These are phyloP conservation scores for Penicillium lividum DNA, from an alignment of 495 filamentous ascomycete genomes.

Conservation along the genomic window DNA sequence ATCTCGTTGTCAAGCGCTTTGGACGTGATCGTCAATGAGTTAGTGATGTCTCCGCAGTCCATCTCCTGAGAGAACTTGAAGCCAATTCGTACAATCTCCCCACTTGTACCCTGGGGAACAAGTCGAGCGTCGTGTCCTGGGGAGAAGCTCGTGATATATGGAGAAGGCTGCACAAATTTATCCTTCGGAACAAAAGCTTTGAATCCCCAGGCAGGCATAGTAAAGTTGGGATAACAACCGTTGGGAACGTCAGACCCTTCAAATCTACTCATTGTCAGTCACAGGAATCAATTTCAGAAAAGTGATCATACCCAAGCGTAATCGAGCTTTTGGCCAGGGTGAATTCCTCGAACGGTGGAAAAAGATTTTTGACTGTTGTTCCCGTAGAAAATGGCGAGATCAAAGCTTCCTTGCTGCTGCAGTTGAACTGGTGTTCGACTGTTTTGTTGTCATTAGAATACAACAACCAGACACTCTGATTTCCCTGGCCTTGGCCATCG, in stretches of 20 bases:
- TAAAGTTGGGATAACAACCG: constrained; percentile 57
- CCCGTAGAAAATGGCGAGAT: constrained; percentile 58
- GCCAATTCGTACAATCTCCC: constrained; percentile 48
- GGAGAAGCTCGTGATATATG: constrained; percentile 63
- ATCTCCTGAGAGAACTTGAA: constrained; percentile 63
- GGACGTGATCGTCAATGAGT: constrained; percentile 49
- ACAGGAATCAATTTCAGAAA: background rate
- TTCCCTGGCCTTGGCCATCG: constrained; percentile 27
- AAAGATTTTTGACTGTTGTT: constrained; percentile 62
- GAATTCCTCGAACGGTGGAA: constrained; percentile 60
- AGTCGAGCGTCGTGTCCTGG: constrained; percentile 66
- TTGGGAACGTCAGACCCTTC: constrained; percentile 42
- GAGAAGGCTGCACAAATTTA: constrained; percentile 48
- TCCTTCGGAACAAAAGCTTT: constrained; percentile 60
- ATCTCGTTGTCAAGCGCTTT: constrained; percentile 39
- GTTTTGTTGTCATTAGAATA: constrained; percentile 61
- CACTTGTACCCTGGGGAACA: constrained; percentile 34
- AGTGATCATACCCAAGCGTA: constrained; percentile 26
- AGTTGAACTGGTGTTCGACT: constrained; percentile 59
- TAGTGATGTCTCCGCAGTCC: constrained; percentile 58
- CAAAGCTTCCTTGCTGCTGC: constrained; percentile 46
- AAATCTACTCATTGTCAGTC: constrained; percentile 14
- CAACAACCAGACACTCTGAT: constrained; percentile 65
- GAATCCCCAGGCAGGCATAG: constrained; percentile 59
- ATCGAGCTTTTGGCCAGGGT: constrained; percentile 38